Conservation (phyloP, 768 basidiomycete genomes). For the Pisolithus marmoratus region DNA sequence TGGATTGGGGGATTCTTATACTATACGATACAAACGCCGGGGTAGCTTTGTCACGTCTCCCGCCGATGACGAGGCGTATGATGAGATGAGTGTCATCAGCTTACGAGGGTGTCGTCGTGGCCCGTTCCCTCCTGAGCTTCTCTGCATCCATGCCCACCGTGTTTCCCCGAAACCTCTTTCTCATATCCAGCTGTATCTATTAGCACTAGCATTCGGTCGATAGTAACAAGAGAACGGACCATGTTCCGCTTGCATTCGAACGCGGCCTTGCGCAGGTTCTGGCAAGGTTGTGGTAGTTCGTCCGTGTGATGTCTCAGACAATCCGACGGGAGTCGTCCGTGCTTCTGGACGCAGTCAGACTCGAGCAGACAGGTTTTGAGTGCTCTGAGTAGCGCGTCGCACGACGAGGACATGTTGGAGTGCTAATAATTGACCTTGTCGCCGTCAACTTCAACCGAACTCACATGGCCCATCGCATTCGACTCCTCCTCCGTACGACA, state of each 20-base stretch:
- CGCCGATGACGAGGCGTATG: no score
- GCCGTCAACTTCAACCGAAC: no score
- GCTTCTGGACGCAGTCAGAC: slow-evolving; percentile 82
- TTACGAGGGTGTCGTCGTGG: slow-evolving; percentile 2
- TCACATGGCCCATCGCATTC: slow-evolving; percentile 31
- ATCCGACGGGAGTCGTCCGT: slow-evolving; percentile 75
- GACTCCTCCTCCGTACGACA: slow-evolving; percentile 36
- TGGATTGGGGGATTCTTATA: not conserved
- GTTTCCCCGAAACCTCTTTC: slow-evolving; percentile 77
- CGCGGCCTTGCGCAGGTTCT: slow-evolving; percentile 70
- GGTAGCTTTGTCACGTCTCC: not conserved
- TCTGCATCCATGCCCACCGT: slow-evolving; percentile 43
- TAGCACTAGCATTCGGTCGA: not conserved
- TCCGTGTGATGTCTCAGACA: slow-evolving; percentile 71
- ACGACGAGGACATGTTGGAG: slow-evolving; percentile 71
- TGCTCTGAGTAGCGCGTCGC: slow-evolving; percentile 67
- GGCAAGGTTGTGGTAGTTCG: slow-evolving; percentile 79
- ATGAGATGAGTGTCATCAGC: not conserved
- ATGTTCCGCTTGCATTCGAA: slow-evolving; percentile 91
- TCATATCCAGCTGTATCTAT: slow-evolving; percentile 75
- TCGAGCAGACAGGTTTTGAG: slow-evolving; percentile 80
- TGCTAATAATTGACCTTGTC: no score
- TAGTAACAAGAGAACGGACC: slow-evolving; percentile 41
- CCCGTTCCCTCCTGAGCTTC: slow-evolving; percentile 5
- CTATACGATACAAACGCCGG: not conserved